These are phyloP conservation scores for Acanthamoeba triangularis DNA, from an alignment of 208 protist genomes.

Conservation along the genomic window DNA sequence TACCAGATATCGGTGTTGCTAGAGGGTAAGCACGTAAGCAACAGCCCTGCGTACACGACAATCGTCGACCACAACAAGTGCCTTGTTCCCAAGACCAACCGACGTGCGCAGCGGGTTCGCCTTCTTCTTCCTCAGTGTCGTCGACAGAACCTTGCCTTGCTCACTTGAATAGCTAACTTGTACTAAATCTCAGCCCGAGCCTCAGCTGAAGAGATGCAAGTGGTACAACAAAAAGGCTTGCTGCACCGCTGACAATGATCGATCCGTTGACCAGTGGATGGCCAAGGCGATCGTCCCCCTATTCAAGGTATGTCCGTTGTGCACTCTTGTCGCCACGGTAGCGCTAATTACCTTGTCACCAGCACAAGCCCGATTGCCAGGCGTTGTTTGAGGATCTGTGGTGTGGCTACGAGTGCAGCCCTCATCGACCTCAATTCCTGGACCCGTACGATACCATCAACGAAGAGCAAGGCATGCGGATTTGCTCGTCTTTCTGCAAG, in stretches of 20 bases:
- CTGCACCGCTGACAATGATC: neutral
- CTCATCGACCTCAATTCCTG: neutral
- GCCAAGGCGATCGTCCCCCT: neutral
- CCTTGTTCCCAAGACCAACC: neutral
- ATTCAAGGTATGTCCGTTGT: neutral
- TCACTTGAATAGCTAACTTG: neutral
- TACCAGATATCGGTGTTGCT: neutral
- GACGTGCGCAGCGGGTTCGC: neutral
- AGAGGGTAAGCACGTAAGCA: neutral
- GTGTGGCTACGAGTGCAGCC: conserved; percentile 2
- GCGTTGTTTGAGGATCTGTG: neutral
- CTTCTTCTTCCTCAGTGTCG: neutral
- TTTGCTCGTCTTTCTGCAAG: conserved; percentile 10
- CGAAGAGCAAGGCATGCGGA: neutral
- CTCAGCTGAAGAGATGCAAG: neutral
- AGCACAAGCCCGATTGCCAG: neutral
- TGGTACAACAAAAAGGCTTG: conserved; percentile 30
- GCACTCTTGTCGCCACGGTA: no score
- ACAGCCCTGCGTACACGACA: neutral
- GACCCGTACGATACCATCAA: neutral
- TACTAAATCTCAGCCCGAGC: neutral
- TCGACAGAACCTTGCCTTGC: neutral
- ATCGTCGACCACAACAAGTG: neutral
- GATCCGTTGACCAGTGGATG: neutral
- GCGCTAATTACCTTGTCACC: neutral